These are phyloP conservation scores for Aspergillus olivimuriae DNA, from an alignment of 495 filamentous ascomycete species.

Conservation along the genomic window DNA sequence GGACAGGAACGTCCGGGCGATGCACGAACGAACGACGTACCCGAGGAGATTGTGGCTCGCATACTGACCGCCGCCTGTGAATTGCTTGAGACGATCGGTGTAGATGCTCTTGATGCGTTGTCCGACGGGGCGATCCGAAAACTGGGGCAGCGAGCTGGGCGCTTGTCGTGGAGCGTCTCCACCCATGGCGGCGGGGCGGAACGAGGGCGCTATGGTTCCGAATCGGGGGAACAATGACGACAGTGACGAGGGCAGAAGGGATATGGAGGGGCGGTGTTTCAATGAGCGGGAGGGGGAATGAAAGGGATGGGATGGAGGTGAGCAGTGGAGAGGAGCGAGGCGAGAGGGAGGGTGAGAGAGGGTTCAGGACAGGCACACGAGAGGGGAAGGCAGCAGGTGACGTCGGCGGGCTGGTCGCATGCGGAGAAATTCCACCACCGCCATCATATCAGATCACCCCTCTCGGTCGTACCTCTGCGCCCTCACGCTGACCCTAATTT, in stretches of 20 bases:
- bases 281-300: slow-evolving; percentile 9
- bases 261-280: slow-evolving; percentile 4
- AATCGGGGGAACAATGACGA: slow-evolving; percentile 2
- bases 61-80: slow-evolving; percentile 79
- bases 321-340: slow-evolving; percentile 2
- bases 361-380: no score
- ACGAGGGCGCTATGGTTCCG: neutral
- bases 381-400: slow-evolving; percentile 3
- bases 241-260: neutral
- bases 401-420: neutral
- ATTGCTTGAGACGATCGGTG: slow-evolving; percentile 73
- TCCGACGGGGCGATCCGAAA: slow-evolving; percentile 59
- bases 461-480: no score
- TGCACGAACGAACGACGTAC: slow-evolving; percentile 41
- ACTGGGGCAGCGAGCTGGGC: slow-evolving; percentile 48
- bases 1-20: no score
- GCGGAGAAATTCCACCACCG: neutral
- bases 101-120: slow-evolving; percentile 86
- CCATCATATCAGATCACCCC: no score
- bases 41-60: slow-evolving; percentile 66
- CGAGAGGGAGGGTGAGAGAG: neutral
- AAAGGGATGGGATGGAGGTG: slow-evolving; percentile 5
- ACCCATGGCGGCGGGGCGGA: slow-evolving; percentile 33
- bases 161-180: slow-evolving; percentile 38
- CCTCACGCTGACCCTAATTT: no score